Evolutionary conservation across 495 filamentous ascomycete species (phyloP), one percentile per base, ranked within the genome.

Genomic region (Daldinia caldariorum): DNA sequence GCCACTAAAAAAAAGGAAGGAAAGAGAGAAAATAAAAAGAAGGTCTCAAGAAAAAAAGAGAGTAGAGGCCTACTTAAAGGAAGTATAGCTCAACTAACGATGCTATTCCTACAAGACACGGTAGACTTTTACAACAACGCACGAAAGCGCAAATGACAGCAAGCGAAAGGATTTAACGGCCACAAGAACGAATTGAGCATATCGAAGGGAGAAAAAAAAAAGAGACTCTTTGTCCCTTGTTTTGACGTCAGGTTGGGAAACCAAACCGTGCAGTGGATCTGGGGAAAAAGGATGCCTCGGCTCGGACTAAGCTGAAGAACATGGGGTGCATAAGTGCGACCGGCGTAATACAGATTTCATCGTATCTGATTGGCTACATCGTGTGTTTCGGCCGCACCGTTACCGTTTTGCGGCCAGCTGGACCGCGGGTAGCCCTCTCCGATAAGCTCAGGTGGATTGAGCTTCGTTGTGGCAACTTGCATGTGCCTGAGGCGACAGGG

Each of bases 241-340:
- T 47, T 22, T 22, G 43, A 47, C 43, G 43, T 47, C 43, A 67
- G 41, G 47, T 62, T 60, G 66, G 58, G 63, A 62, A 56, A 35
- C 45, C n/a, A 62, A 56, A 35, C 53, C 61, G 35, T 9, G 38
- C 0, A 20, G 56, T 64, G 61, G 67, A 61, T 29, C 61, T 38
- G 51, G 41, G 49, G 49, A 61, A 41, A 32, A 32, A 5, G 22
- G 58, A 70, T 63, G 59, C 69, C 69, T 71, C 69, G 69, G 69
- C 55, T 71, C 56, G 43, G 50, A 14, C n/a, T 13, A 12, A 47
- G 43, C 18, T 38, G 32, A 43, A 4, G n/a, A 51, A 37, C 16
- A 51, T 43, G 29, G 32, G 20, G 29, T 53, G 34, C 16, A 14
- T 49, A 45, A 16, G n/a, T 41, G 22, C 13, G 37, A 38, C 16